These are phyloP conservation scores for Verticillium zaregamsianum DNA, from an alignment of 2,329 filamentous ascomycete genomes.

Conservation along the genomic window DNA sequence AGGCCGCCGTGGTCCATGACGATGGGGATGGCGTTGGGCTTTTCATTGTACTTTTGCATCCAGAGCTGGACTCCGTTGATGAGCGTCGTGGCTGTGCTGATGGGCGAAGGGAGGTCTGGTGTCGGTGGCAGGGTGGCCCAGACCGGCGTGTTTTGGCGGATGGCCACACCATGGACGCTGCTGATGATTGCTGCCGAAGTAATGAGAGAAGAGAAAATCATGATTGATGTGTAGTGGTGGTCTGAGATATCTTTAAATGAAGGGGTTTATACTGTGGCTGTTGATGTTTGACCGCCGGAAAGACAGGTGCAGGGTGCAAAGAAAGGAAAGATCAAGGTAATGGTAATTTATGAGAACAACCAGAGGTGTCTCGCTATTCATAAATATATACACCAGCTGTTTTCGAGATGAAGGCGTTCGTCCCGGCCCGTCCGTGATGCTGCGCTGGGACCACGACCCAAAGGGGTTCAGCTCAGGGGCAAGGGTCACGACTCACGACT, in stretches of 20 bases:
- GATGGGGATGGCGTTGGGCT: slow-evolving; percentile 25
- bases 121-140: slow-evolving; percentile 32
- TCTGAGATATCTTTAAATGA: not conserved
- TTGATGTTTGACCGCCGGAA: not conserved
- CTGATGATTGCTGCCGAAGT: not conserved
- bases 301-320: not conserved
- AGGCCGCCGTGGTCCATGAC: slow-evolving; percentile 36
- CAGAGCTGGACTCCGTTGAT: slow-evolving; percentile 35
- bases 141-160: slow-evolving; percentile 19
- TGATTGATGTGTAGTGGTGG: not conserved
- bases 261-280: not conserved
- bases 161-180: slow-evolving; percentile 13
- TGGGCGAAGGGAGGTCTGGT: slow-evolving; percentile 29
- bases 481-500: not conserved
- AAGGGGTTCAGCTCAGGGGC: not conserved
- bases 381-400: not conserved
- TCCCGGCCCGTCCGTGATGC: not conserved
- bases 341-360: not conserved
- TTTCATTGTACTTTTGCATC: slow-evolving; percentile 35
- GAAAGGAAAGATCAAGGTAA: not conserved
- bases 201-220: not conserved
- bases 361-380: not conserved
- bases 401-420: not conserved
- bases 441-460: not conserved
- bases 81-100: slow-evolving; percentile 19